Evolutionary conservation across 768 basidiomycete genomes (phyloP), one percentile per base, ranked within the genome.

Genomic region (Russula olivacea): DNA sequence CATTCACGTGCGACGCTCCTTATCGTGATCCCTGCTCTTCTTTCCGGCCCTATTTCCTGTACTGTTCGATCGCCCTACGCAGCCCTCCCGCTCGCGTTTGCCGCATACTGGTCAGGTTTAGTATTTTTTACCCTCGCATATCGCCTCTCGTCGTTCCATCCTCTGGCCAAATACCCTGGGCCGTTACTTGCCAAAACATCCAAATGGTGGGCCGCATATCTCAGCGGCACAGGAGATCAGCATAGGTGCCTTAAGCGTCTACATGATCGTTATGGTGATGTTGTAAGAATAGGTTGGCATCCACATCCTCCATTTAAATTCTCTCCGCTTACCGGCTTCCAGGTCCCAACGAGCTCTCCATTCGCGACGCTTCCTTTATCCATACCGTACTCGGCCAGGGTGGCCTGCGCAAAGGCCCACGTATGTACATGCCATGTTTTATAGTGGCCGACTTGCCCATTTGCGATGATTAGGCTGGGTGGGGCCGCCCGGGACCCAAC

Each of bases 141-240:
- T 68, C 79, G 82, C 25, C 61, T 82, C 10, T 82, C 81, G 6
- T 81, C 81, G 3, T 78, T 77, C 70, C 83, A 84, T 69, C 81
- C 82, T 6, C 73, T 84, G 3, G 78, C 80, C 19, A 68, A 72
- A 52, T 82, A 79, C 66, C 81, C 81, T 23, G 83, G 82, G 17
- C 83, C 82, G 0, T 12, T 77, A 0, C 55, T 78, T 7, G 74
- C 73, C 69, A 80, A 74, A 55, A 34, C 80, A 28, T 75, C 78
- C 11, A 79, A 79, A 59, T 68, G 80, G 17, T 74, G 73, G 64
- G 70, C 75, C 19, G 75, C 75, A 2, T 73, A 72, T 59, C 59
- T 77, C 8, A 74, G 75, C 17, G 65, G 70, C 17, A 62, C 62
- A 0, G 82, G 82, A 11, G 76, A 77, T 52, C 68, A 68, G 14